A percentile compares a stretch with the other conserved stretches of the same genome.
phyloP scores from a whole-genome alignment of 176 grass and related monocot species.

The Cymbopogon citratus region DNA sequence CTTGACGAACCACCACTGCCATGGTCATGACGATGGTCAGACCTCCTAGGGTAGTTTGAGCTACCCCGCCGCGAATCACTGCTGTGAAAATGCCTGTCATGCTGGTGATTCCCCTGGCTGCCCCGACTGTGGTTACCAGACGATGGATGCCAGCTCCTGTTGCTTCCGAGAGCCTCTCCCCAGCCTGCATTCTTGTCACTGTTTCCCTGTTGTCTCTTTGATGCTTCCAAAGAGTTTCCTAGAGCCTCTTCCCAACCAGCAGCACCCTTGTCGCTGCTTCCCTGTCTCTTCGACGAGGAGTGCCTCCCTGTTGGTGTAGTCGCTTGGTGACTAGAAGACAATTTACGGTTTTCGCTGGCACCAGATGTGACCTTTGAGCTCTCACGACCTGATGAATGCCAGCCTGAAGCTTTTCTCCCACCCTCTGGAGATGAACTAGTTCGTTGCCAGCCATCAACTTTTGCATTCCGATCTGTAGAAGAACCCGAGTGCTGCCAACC shows the following conservation, averaged over 20 bases:
- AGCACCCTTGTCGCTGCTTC: slow-evolving; percentile 24
- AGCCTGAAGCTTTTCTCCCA: slow-evolving; percentile 20
- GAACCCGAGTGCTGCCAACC: slow-evolving; percentile 5
- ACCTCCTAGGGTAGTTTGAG: slow-evolving; percentile 40
- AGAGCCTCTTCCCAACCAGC: slow-evolving; percentile 47
- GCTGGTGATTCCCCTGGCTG: slow-evolving; percentile 39
- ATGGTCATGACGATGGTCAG: slow-evolving; percentile 38
- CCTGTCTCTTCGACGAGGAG: slow-evolving; percentile 34
- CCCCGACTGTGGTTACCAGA: slow-evolving; percentile 35
- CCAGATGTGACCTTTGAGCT: slow-evolving; percentile 21
- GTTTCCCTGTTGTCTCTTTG: slow-evolving; percentile 43
- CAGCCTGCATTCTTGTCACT: slow-evolving; percentile 36
- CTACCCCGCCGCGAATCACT: slow-evolving; percentile 25
- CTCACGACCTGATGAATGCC: slow-evolving; percentile 31
- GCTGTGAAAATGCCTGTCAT: slow-evolving; percentile 20
- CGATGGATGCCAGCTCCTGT: slow-evolving; percentile 46
- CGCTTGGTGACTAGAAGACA: slow-evolving; percentile 27
- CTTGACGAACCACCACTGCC: slow-evolving; percentile 45
- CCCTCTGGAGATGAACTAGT: slow-evolving; percentile 13
- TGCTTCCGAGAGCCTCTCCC: slow-evolving; percentile 50
- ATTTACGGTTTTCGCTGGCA: slow-evolving; percentile 23
- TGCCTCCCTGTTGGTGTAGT: slow-evolving; percentile 10
- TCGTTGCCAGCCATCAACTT: slow-evolving; percentile 19
- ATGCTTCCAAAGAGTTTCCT: slow-evolving; percentile 34
- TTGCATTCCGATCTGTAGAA: slow-evolving; percentile 9